Conservation (phyloP, 2,329 filamentous ascomycete species). For the Sodiomyces alkalinus region DNA sequence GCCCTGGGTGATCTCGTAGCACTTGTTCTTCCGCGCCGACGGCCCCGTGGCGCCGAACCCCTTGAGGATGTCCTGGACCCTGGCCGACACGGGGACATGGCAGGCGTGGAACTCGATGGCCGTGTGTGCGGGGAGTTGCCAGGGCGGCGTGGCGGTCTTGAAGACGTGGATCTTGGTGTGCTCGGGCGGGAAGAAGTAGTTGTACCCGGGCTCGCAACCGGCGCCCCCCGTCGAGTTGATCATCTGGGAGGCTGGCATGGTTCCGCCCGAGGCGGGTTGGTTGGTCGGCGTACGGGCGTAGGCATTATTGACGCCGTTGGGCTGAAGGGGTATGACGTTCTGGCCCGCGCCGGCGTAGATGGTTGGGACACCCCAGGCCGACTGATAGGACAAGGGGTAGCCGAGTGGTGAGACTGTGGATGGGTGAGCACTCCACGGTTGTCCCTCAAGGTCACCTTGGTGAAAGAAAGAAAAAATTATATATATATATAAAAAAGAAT, state of each 20-base stretch:
- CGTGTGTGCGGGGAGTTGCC: constrained; percentile 29
- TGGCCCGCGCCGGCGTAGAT: neutral
- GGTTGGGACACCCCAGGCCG: neutral
- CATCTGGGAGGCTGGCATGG: constrained; percentile 37
- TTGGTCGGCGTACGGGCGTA: constrained; percentile 24
- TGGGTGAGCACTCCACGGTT: no score
- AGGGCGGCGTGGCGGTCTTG: constrained; percentile 33
- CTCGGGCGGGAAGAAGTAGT: constrained; percentile 42
- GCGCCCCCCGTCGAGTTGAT: constrained; percentile 41
- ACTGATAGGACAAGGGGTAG: no score
- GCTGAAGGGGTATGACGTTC: constrained; percentile 14
- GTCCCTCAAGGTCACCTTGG: no score
- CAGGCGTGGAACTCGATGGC: constrained; percentile 30
- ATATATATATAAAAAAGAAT: no score
- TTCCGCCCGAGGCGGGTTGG: constrained; percentile 24
- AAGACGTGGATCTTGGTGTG: constrained; percentile 47
- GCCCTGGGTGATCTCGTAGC: constrained; percentile 39
- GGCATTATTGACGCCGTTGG: constrained; percentile 20
- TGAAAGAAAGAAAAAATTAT: no score
- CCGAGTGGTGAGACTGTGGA: no score
- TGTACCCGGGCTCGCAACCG: constrained; percentile 46
- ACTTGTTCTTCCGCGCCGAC: constrained; percentile 33
- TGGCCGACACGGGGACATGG: constrained; percentile 36
- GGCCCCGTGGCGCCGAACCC: constrained; percentile 42
- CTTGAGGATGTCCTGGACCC: constrained; percentile 39